phyloP scores from a whole-genome alignment of 768 basidiomycete species.

The Cystobasidium tubakii region DNA sequence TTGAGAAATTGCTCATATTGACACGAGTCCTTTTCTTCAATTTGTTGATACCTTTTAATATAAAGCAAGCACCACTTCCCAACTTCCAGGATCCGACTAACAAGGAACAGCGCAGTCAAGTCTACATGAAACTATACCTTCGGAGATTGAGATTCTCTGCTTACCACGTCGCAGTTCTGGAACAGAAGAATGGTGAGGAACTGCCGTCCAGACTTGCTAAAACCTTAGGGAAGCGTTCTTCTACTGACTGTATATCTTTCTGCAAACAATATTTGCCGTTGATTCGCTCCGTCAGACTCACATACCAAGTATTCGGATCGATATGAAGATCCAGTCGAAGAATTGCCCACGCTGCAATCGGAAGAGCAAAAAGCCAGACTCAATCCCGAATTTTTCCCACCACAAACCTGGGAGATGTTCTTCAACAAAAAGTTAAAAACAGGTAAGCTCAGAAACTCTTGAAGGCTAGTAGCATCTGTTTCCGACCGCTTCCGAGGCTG shows the following conservation, averaged over 20 bases:
- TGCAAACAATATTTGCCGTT: no score
- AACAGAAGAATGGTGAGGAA: constrained; percentile 11
- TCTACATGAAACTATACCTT: constrained; percentile 27
- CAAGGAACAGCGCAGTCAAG: constrained; percentile 15
- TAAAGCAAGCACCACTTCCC: constrained; percentile 25
- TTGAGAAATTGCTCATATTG: no score
- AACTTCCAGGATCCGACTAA: constrained; percentile 18
- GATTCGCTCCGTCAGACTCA: not conserved
- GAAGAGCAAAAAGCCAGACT: constrained; percentile 16
- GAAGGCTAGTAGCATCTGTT: not conserved
- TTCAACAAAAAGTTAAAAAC: constrained; percentile 18
- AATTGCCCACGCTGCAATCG: constrained; percentile 11
- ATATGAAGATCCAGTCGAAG: constrained; percentile 28
- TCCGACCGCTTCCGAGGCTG: not conserved
- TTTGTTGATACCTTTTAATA: not conserved
- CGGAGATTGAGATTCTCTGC: constrained; percentile 10
- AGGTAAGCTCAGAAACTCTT: not conserved
- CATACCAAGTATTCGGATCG: constrained; percentile 28
- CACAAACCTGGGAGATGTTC: constrained; percentile 26
- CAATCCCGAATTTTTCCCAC: constrained; percentile 30
- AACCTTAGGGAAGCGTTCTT: no score
- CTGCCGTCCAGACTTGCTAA: not conserved
- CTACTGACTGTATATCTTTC: not conserved
- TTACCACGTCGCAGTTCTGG: constrained; percentile 28
- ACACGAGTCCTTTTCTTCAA: no score